Evolutionary conservation across 495 filamentous ascomycete species (phyloP), one percentile per base, ranked within the genome.

Genomic region (Neurospora sp.): DNA sequence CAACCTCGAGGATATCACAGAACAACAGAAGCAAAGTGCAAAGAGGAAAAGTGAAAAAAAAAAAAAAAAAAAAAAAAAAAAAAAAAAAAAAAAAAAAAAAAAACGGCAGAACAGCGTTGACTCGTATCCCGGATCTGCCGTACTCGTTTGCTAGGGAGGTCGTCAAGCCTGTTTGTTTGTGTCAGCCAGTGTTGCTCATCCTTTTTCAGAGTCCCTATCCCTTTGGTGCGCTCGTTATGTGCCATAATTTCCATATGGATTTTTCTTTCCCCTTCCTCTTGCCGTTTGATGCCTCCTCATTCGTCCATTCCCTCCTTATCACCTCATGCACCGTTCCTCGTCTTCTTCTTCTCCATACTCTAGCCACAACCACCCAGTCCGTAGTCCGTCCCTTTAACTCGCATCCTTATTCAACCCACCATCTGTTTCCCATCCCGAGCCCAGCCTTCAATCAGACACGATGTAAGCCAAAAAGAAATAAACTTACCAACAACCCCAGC

Each of bases 61-160:
- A n/a, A n/a, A n/a, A n/a, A n/a, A n/a, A n/a, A n/a, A n/a, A n/a
- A n/a, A n/a, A n/a, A n/a, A n/a, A n/a, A n/a, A n/a, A n/a, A n/a
- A n/a, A n/a, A n/a, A n/a, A n/a, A n/a, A n/a, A n/a, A n/a, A n/a
- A n/a, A n/a, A n/a, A n/a, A n/a, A n/a, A n/a, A n/a, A n/a, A n/a
- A n/a, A n/a, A n/a, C n/a, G 93, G 93, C n/a, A 93, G 79, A 72
- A 97, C 89, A 5, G 89, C 91, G 82, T 96, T 97, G 38, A 92
- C 91, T 21, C 93, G 84, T 69, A 95, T 85, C 11, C 86, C 83
- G 38, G 82, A 80, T 24, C 77, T 77, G 3, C 86, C 90, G 3
- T 89, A 81, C 75, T 96, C 93, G 28, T 84, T 85, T 15, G 91
- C 88, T 5, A 96, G 77, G 19, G 92, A 87, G 37, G 91, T 84